Evolutionary conservation across 305 asterid genomes (phyloP).

Genomic region (Fraxinus ornus): DNA sequence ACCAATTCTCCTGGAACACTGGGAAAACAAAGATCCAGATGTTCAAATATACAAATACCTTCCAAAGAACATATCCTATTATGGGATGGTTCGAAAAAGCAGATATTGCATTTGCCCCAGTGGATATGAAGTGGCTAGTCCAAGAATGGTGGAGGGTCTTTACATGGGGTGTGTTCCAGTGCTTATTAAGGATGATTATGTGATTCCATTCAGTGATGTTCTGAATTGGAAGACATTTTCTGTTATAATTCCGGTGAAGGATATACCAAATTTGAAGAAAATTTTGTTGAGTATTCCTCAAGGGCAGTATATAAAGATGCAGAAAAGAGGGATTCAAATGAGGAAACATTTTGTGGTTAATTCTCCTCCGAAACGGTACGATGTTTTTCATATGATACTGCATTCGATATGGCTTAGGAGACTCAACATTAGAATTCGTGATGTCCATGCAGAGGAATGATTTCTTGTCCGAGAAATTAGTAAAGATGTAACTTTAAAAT

Average conservation of each 20-base stretch:
- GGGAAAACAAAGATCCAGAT: conserved; percentile 65
- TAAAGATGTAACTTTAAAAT: background rate
- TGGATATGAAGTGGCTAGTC: conserved; percentile 81
- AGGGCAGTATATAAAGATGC: conserved; percentile 50
- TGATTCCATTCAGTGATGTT: conserved; percentile 62
- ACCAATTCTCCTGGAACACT: conserved; percentile 59
- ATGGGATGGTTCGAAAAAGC: conserved; percentile 64
- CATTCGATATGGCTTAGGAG: conserved; percentile 78
- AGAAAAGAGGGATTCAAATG: conserved; percentile 51
- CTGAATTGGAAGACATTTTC: conserved; percentile 64
- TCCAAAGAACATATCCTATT: conserved; percentile 46
- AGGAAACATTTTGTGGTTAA: conserved; percentile 64
- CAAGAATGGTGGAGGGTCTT: conserved; percentile 73
- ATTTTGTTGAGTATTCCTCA: conserved; percentile 46
- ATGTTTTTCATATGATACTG: conserved; percentile 70
- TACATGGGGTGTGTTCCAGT: conserved; percentile 77
- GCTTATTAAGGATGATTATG: conserved; percentile 57
- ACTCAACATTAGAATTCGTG: conserved; percentile 49
- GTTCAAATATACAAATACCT: conserved; percentile 52
- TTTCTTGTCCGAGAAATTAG: background rate
- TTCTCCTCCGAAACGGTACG: conserved; percentile 58
- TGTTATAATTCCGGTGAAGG: conserved; percentile 48
- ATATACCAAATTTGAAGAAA: conserved; percentile 53
- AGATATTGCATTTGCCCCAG: conserved; percentile 73
- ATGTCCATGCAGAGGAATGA: conserved; percentile 11